Base-by-base conservation (phyloP, 2,329 filamentous ascomycete genomes). In the Verticillium nonalfalfae region DNA sequence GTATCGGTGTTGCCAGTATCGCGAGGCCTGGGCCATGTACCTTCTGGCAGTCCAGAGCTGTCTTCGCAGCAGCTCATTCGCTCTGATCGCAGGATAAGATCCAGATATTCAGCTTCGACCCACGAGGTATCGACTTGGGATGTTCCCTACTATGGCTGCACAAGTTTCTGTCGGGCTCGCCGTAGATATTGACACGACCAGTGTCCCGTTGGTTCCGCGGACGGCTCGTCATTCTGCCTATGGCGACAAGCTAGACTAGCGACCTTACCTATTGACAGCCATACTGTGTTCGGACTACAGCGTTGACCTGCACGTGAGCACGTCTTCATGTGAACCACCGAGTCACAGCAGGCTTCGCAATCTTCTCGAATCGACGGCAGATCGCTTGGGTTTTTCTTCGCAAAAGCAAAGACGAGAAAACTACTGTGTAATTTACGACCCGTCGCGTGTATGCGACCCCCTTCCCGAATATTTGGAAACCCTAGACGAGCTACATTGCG, bases 401-500 rank as follows among this genome's bases (percentile, higher is more conserved):
- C 26, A 31, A 31, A 31, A 34, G 18, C 33, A 38, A 57, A 21
- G 9, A 52, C 21, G 5, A 14, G 18, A 57, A 21, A 3, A 52
- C 18, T 21, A 11, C n/a, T n/a, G 60, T 60, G 57, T 56, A 57
- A 50, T 58, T 31, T 39, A 21, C 18, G 45, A 52, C 7, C 10
- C 21, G 45, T 52, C 45, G 45, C 10, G 45, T 52, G 45, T 52
- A 58, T 56, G 45, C 56, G 38, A 55, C 61, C 54, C 59, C 61
- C 59, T 15, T 54, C 54, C 33, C 38, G 58, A 56, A n/a, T 50
- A 59, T 40, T 52, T 15, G 56, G 59, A 40, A 63, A 59, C 39
- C 40, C 34, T 61, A 63, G 63, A 58, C 63, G 63, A 63, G 57
- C 61, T 63, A 54, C 56, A 38, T 61, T 56, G 57, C 34, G 60